These are phyloP conservation scores for Talaromyces nanjingensis DNA, from an alignment of 495 filamentous ascomycete species.

Conservation along the genomic window DNA sequence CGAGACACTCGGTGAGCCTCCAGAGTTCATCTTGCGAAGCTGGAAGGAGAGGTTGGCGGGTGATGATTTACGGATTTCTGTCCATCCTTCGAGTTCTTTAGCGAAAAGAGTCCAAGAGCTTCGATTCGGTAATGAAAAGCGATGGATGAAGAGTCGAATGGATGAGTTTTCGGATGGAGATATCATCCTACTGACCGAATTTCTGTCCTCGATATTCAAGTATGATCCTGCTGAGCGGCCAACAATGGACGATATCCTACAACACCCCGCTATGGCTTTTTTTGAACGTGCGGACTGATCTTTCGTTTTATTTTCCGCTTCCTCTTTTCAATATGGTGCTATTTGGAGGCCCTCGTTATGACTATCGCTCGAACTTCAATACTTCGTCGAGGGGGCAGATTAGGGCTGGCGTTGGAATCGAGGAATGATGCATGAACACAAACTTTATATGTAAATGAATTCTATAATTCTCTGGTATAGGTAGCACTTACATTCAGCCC, in stretches of 20 bases:
- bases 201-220: neutral
- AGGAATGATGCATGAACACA: neutral
- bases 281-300: neutral
- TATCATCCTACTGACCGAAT: neutral
- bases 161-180: neutral
- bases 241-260: neutral
- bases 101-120: neutral
- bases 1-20: neutral
- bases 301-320: neutral
- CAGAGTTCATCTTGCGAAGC: neutral
- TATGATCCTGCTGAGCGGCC: neutral
- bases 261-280: neutral
- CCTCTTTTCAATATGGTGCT: neutral
- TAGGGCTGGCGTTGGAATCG: neutral
- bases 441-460: neutral
- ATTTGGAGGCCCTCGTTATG: neutral
- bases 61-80: neutral
- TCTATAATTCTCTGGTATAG: too few species aligned
- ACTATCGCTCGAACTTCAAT: neutral
- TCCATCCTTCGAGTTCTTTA: neutral
- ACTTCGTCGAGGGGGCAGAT: neutral
- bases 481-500: too few species aligned
- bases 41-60: neutral
- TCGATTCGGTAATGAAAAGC: neutral
- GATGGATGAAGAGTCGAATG: neutral